phyloP scores from a whole-genome alignment of 2,329 filamentous ascomycete species.

The Seiridium cupressi region DNA sequence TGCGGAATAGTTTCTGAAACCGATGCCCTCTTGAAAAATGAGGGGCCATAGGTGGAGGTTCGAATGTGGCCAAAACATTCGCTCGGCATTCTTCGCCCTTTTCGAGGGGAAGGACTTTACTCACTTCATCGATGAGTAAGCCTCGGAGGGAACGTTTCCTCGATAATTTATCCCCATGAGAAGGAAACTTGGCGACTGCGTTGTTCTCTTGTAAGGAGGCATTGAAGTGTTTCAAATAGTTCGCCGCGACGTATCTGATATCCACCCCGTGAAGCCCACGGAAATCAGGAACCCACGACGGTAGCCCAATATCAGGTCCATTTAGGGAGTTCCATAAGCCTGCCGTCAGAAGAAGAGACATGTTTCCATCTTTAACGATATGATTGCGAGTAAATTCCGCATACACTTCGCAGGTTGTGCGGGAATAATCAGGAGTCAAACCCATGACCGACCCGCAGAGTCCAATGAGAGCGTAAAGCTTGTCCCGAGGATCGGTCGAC shows the following conservation, averaged over 20 bases:
- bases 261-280: neutral
- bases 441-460: neutral
- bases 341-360: neutral
- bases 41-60: too few relatives aligned
- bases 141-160: neutral
- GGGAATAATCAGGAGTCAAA: neutral
- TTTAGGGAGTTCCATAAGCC: neutral
- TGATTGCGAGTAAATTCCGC: neutral
- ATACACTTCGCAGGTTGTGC: neutral
- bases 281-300: conserved; percentile 1
- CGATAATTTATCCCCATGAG: neutral
- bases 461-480: neutral
- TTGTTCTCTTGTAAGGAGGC: neutral
- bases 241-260: conserved; percentile 1
- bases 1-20: neutral
- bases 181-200: neutral
- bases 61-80: neutral
- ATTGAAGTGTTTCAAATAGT: neutral
- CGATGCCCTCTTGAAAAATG: too few relatives aligned
- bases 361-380: neutral
- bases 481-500: neutral
- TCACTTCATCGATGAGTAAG: neutral
- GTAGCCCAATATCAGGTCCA: neutral
- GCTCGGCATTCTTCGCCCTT: neutral
- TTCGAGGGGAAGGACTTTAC: neutral